Conservation (phyloP, 2,329 filamentous ascomycete species). For the Nothopassalora personata region DNA sequence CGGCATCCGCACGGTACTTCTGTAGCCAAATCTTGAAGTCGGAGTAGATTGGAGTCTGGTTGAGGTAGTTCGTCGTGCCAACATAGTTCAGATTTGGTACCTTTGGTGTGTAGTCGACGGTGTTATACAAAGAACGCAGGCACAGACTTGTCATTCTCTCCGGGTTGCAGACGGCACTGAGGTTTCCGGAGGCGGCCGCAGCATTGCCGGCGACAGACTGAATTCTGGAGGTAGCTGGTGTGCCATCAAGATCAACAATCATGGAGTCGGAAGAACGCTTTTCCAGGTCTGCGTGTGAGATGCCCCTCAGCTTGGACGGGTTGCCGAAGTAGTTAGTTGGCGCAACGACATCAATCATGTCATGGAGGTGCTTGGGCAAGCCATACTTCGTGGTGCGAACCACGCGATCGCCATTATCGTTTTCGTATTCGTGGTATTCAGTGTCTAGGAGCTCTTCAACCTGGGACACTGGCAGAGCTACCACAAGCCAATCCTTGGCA, state of each 20-base stretch:
- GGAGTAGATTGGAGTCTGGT: slow-evolving; percentile 36
- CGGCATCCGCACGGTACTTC: slow-evolving; percentile 9
- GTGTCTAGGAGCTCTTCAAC: slow-evolving; percentile 54
- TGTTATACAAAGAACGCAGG: slow-evolving; percentile 49
- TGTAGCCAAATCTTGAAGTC: slow-evolving; percentile 17
- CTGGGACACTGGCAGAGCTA: slow-evolving; percentile 36
- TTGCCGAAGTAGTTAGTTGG: slow-evolving; percentile 45
- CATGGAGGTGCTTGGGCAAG: slow-evolving; percentile 52
- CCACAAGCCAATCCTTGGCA: slow-evolving; percentile 54
- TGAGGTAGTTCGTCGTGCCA: slow-evolving; percentile 43
- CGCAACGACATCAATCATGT: slow-evolving; percentile 55
- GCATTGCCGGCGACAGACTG: background rate
- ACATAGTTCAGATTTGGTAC: slow-evolving; percentile 27
- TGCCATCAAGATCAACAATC: slow-evolving; percentile 8
- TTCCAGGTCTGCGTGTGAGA: slow-evolving; percentile 6
- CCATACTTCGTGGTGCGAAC: slow-evolving; percentile 58
- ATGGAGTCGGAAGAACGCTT: background rate
- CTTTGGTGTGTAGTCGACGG: slow-evolving; percentile 33
- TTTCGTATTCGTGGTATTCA: slow-evolving; percentile 51
- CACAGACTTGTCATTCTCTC: slow-evolving; percentile 46
- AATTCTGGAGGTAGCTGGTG: background rate
- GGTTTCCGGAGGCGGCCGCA: background rate
- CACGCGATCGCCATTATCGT: slow-evolving; percentile 39
- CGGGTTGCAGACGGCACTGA: slow-evolving; percentile 10
- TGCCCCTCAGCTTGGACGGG: background rate